Conservation (phyloP, 805 yeast genomes). For the Wickerhamomyces strasburgensis region DNA sequence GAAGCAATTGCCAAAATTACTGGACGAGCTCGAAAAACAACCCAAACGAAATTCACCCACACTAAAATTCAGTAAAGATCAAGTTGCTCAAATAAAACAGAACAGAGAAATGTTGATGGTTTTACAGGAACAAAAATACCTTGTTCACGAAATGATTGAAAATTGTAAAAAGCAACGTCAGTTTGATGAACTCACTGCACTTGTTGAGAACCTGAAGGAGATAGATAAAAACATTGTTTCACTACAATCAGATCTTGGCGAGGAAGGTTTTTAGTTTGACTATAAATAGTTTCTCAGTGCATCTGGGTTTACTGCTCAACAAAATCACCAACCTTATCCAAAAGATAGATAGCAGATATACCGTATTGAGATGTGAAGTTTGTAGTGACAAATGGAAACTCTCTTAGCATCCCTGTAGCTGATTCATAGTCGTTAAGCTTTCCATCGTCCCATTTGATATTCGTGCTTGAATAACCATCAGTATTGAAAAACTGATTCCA, state of each 20-base stretch:
- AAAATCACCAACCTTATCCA: too few relatives aligned
- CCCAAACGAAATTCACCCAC: constrained; percentile 13
- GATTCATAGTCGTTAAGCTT: too few relatives aligned
- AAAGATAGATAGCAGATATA: too few relatives aligned
- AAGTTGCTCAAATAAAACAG: constrained; percentile 51
- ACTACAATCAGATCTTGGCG: constrained; percentile 48
- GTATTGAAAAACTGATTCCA: too few relatives aligned
- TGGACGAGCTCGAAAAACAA: constrained; percentile 25
- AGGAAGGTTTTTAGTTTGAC: constrained; percentile 32
- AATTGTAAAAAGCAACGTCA: constrained; percentile 60
- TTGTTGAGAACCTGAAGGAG: constrained; percentile 47
- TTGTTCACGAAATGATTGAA: constrained; percentile 61
- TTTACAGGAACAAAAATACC: constrained; percentile 72
- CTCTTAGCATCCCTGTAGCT: too few relatives aligned
- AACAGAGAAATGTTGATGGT: constrained; percentile 78
- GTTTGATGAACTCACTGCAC: constrained; percentile 68
- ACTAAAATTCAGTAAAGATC: constrained; percentile 29
- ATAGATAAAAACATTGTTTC: constrained; percentile 2
- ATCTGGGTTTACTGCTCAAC: not conserved
- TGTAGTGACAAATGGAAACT: too few relatives aligned
- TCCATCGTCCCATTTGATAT: too few relatives aligned
- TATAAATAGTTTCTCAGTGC: constrained; percentile 1
- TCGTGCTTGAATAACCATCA: too few relatives aligned
- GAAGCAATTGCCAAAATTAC: constrained; percentile 49
- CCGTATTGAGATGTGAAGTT: too few relatives aligned